Base-by-base conservation (phyloP, 1,284 basidiomycete genomes). In the Erythrobasidium hasegawianum region DNA sequence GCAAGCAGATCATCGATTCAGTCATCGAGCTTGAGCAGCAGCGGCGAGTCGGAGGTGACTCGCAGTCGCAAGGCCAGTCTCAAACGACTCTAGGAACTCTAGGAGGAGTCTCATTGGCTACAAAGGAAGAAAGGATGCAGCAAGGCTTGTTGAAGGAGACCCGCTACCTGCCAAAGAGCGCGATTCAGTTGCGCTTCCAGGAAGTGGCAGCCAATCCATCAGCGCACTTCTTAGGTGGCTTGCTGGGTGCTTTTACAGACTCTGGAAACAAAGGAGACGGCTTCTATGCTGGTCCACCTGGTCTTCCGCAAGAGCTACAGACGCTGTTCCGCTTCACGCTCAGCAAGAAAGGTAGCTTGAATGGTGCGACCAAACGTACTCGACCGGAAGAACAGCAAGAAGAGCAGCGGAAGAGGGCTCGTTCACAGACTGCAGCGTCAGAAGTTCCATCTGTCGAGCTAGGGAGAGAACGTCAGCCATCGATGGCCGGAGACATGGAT, bases 1-100 rank as follows among this genome's bases (percentile, higher is more conserved):
- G 73, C 78, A 77, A 76, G 62, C 77, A 78, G 53, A 79, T 83
- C 68, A 78, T 83, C 33, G 81, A 95, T 76, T 82, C 84, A 13
- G 84, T 90, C 50, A 91, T 88, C 1, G 91, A 95, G 78, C 82
- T 94, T 27, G 81, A 83, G n/a, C 85, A 64, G 3, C 66, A 53
- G 54, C 50, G 62, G 1, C 43, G 62, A 39, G 50, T 53, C 8
- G 50, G 5, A n/a, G 50, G 50, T 27, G 62, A 39, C 24, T 57
- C 4, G 16, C 40, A 54, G 43, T 45, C 61, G 45, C 45, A 33
- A 38, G 16, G 61, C 27, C 64, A 68, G 26, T 39, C 29, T n/a
- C 55, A 58, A 29, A 39, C 20, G 5, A 33, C 33, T 5, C 11
- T 58, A 18, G 62, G 53, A 1, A n/a, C 26, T 18, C 22, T 58